phyloP scores from a whole-genome alignment of 106 monocot genomes.

The Platanthera guangdongensis region DNA sequence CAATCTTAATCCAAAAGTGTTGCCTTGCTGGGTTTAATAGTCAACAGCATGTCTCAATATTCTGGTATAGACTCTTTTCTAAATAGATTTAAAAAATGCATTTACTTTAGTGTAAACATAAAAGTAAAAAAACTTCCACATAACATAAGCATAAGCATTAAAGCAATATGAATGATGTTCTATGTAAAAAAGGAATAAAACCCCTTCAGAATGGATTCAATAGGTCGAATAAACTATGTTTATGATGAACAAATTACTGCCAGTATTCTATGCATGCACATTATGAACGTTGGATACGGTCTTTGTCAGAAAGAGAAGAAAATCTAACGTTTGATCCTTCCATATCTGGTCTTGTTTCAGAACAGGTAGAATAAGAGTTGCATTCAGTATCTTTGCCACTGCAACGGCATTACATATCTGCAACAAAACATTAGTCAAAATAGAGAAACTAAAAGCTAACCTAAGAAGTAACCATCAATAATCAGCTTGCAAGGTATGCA shows the following conservation, averaged over 20 bases:
- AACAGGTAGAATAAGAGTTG: slow-evolving; percentile 88
- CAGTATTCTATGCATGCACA: neutral
- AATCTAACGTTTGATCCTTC: slow-evolving; percentile 97
- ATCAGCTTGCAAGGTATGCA: neutral
- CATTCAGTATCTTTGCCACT: slow-evolving; percentile 97
- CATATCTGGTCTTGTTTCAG: slow-evolving; percentile 99
- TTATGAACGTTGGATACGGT: neutral
- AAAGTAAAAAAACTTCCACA: neutral
- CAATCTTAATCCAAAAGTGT: no score
- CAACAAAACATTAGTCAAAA: slow-evolving; percentile 9
- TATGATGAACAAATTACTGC: neutral
- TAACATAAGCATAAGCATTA: neutral
- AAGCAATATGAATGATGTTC: neutral
- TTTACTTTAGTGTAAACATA: no score
- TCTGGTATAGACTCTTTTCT: no score
- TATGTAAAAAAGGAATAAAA: neutral
- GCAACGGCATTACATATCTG: slow-evolving; percentile 99
- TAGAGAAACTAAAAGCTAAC: neutral
- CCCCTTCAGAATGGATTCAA: neutral
- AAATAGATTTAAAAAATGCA: no score
- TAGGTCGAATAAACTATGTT: neutral
- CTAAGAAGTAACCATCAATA: neutral
- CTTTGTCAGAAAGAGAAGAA: neutral
- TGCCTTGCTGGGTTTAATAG: no score
- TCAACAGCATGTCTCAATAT: no score